Conservation (phyloP, 805 yeast species). For the Candida bentonensis region DNA sequence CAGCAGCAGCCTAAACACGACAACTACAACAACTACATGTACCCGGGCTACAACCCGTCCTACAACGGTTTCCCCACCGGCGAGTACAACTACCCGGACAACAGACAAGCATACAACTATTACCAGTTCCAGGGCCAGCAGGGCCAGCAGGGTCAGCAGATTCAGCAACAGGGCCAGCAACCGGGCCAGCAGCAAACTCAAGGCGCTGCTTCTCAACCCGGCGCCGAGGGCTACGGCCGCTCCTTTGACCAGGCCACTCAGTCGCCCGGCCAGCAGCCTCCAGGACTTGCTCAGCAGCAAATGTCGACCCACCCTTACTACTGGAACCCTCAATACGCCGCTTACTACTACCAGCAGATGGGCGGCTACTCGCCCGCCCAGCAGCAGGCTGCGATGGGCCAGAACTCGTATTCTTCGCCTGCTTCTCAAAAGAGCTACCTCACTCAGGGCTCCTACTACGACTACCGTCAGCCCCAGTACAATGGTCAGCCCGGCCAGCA, state of each 20-base stretch:
- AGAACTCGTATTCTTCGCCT: slow-evolving; percentile 10
- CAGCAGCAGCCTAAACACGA: not conserved
- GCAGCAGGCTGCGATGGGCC: slow-evolving; percentile 14
- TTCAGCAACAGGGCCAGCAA: slow-evolving; percentile 12
- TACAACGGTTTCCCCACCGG: slow-evolving; percentile 7
- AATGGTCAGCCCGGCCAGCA: slow-evolving; percentile 10
- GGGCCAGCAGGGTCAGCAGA: slow-evolving; percentile 11
- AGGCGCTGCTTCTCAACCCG: slow-evolving; percentile 23
- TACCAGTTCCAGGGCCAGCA: slow-evolving; percentile 12
- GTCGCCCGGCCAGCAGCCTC: slow-evolving; percentile 10
- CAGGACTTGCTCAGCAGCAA: slow-evolving; percentile 10
- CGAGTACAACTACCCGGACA: slow-evolving; percentile 11
- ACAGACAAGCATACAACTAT: slow-evolving; percentile 11
- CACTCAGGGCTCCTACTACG: slow-evolving; percentile 13
- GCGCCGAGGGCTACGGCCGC: slow-evolving; percentile 7
- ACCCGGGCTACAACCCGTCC: slow-evolving; percentile 13
- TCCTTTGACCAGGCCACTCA: slow-evolving; percentile 6
- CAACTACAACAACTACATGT: slow-evolving; percentile 6
- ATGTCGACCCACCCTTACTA: slow-evolving; percentile 14
- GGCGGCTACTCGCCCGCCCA: slow-evolving; percentile 14
- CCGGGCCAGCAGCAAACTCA: slow-evolving; percentile 11
- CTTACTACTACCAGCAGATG: slow-evolving; percentile 15
- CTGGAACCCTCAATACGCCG: slow-evolving; percentile 15
- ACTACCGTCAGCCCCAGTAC: slow-evolving; percentile 9
- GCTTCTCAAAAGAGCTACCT: slow-evolving; percentile 13